Evolutionary conservation across 208 protist species (phyloP).

Genomic region (Leishmania turanica): DNA sequence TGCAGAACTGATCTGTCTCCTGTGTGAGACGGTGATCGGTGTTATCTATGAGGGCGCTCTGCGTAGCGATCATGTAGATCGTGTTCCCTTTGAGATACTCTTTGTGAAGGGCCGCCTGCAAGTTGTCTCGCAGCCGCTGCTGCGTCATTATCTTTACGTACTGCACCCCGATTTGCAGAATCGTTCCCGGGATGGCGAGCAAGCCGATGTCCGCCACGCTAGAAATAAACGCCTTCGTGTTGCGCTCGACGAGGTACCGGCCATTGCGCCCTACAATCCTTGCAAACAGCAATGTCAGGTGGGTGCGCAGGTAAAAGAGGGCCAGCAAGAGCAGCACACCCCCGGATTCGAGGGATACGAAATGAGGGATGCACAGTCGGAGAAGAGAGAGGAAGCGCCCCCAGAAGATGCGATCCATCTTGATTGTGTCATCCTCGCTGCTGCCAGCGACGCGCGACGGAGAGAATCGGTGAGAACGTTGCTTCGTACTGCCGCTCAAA

Average conservation of each 20-base stretch:
- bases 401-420: constrained; percentile 57
- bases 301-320: constrained; percentile 53
- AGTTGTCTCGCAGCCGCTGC: constrained; percentile 60
- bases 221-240: constrained; percentile 66
- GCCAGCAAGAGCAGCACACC: constrained; percentile 40
- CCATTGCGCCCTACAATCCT: constrained; percentile 52
- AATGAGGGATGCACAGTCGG: constrained; percentile 61
- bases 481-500: constrained; percentile 6
- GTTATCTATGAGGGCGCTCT: constrained; percentile 61
- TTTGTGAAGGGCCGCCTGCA: constrained; percentile 62
- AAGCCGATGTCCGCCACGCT: constrained; percentile 67
- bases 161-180: constrained; percentile 60
- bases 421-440: constrained; percentile 20
- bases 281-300: constrained; percentile 69
- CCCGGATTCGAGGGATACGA: constrained; percentile 56
- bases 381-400: constrained; percentile 56
- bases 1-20: constrained; percentile 80
- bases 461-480: constrained; percentile 13
- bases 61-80: constrained; percentile 61
- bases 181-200: constrained; percentile 67
- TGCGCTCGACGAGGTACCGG: constrained; percentile 57
- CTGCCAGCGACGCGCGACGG: constrained; percentile 1
- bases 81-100: constrained; percentile 70
- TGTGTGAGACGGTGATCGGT: constrained; percentile 79
- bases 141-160: constrained; percentile 77